These are phyloP conservation scores for Amanita rimosa DNA, from an alignment of 768 basidiomycete genomes.

Conservation along the genomic window DNA sequence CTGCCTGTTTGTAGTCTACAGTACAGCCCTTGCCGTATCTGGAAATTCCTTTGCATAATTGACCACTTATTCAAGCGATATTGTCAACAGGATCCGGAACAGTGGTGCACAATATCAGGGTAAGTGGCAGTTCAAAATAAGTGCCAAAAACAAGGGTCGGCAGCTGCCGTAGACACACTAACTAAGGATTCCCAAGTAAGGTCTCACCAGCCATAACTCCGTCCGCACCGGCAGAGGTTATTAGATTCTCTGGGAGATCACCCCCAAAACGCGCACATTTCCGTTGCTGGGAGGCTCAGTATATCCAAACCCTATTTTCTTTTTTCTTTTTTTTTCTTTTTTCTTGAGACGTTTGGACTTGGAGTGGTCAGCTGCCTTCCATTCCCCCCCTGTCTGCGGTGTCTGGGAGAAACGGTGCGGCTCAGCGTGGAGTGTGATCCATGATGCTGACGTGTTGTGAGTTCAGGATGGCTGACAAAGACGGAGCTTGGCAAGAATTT, in stretches of 20 bases:
- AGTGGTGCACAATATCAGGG: constrained; percentile 14
- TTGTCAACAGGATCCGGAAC: constrained; percentile 53
- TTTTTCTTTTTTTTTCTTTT: no score
- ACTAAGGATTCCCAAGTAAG: constrained; percentile 70
- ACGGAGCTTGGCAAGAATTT: constrained; percentile 40
- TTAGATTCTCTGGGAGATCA: constrained; percentile 44
- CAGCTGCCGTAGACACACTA: neutral
- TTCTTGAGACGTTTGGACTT: constrained; percentile 46
- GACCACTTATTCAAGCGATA: constrained; percentile 63
- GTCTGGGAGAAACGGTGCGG: constrained; percentile 58
- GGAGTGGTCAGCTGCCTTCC: constrained; percentile 55
- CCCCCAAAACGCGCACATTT: constrained; percentile 53
- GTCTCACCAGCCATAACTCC: constrained; percentile 78
- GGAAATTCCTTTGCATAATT: constrained; percentile 41
- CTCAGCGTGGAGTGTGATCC: constrained; percentile 67
- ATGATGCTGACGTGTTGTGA: constrained; percentile 60
- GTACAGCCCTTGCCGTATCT: constrained; percentile 30
- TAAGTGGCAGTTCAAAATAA: no score
- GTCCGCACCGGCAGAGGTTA: constrained; percentile 47
- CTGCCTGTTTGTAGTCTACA: no score
- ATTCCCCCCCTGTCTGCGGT: constrained; percentile 60
- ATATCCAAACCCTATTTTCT: constrained; percentile 37
- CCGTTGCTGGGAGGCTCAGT: constrained; percentile 71
- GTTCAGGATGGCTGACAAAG: constrained; percentile 43
- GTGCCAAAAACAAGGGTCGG: constrained; percentile 2